A percentile compares a stretch with the other conserved stretches of the same genome.
Conservation (phyloP, 2,329 filamentous ascomycete species). For the Lomentospora prolificans region DNA sequence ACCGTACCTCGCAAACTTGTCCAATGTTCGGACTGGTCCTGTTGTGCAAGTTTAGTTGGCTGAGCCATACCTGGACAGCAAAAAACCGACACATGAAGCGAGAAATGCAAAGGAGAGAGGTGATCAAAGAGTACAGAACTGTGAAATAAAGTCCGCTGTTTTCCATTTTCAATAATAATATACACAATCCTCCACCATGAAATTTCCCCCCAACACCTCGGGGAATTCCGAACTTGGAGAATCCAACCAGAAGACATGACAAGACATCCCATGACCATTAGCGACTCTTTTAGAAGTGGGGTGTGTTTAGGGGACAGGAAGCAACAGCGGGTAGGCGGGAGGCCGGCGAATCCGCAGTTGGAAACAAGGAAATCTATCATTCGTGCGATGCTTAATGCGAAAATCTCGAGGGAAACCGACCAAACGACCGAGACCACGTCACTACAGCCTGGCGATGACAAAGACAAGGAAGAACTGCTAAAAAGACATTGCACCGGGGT, state of each 20-base stretch:
- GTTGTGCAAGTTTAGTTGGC: too few relatives aligned
- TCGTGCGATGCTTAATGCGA: constrained; percentile 1
- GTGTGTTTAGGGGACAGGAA: neutral
- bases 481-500: neutral
- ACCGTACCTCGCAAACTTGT: too few relatives aligned
- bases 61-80: too few relatives aligned
- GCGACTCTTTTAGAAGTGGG: neutral
- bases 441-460: neutral
- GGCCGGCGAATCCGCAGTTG: neutral
- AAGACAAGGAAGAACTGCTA: neutral
- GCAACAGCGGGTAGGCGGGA: neutral
- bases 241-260: constrained; percentile 1
- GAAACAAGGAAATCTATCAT: constrained; percentile 1
- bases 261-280: constrained; percentile 2
- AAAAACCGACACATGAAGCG: neutral
- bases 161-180: neutral
- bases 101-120: neutral
- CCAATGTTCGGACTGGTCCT: too few relatives aligned
- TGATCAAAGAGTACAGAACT: neutral
- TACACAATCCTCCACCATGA: neutral
- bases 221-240: neutral
- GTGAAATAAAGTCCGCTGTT: neutral
- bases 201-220: neutral
- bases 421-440: neutral
- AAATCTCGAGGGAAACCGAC: neutral